Conservation (phyloP, 2,329 filamentous ascomycete genomes). For the Scytalidium sp. region DNA sequence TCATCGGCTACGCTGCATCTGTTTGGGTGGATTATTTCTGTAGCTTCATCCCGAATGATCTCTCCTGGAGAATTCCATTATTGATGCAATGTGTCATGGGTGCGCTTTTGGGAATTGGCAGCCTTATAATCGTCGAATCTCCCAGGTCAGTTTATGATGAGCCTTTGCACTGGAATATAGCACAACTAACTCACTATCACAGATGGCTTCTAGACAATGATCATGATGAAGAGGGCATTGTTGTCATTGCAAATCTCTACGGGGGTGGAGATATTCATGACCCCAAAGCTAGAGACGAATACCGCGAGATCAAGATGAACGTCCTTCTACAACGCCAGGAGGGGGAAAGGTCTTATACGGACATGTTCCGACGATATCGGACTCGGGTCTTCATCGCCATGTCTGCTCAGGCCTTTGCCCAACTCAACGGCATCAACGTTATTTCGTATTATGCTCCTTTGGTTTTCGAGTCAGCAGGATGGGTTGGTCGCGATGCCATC, state of each 20-base stretch:
- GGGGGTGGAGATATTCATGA: constrained; percentile 95
- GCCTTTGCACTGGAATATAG: background rate
- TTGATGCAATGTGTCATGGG: constrained; percentile 96
- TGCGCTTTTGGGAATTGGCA: constrained; percentile 76
- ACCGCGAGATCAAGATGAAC: constrained; percentile 98
- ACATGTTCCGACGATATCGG: constrained; percentile 93
- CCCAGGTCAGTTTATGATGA: constrained; percentile 62
- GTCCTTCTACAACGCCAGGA: constrained; percentile 92
- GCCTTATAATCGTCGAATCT: constrained; percentile 92
- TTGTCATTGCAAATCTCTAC: constrained; percentile 96
- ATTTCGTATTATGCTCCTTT: constrained; percentile 98
- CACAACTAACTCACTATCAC: constrained; percentile 9
- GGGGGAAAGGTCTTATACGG: constrained; percentile 83
- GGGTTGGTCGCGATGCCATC: constrained; percentile 84
- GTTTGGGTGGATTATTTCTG: constrained; percentile 99
- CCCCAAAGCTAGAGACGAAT: constrained; percentile 88
- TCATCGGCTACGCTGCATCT: constrained; percentile 90
- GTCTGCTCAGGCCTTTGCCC: constrained; percentile 93
- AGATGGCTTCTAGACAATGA: constrained; percentile 98
- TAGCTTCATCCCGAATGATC: constrained; percentile 74
- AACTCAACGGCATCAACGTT: constrained; percentile 98
- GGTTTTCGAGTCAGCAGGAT: constrained; percentile 96
- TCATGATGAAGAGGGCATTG: constrained; percentile 95
- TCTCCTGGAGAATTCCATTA: constrained; percentile 88
- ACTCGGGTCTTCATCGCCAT: constrained; percentile 97